Base-by-base conservation (phyloP, 495 filamentous ascomycete species). In the Recurvomyces mirabilis region DNA sequence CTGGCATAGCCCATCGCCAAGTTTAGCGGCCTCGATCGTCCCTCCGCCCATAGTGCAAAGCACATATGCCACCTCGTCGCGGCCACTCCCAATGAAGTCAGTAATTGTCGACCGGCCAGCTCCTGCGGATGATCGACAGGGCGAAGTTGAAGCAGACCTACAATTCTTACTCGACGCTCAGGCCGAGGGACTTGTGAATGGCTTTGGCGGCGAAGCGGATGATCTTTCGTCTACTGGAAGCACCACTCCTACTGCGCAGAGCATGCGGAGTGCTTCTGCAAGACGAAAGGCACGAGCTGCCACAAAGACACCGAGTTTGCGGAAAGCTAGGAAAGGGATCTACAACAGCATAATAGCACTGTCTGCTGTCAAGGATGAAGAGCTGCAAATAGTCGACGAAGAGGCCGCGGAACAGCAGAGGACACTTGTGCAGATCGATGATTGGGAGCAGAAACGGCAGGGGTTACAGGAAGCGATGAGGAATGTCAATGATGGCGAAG, bases 161-260 rank as follows among this genome's bases (percentile, higher is more conserved):
- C 89, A 96, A 60, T 57, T 65, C 20, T 64, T 94, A 4, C 73
- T 96, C 21, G 87, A 96, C 64, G 82, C 83, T 0, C 89, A 96
- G 63, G 79, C 81, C 34, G 73, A 79, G 28, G 84, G 84, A 20
- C 68, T 94, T 28, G 59, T 79, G 2, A 64, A 70, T 41, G 75
- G 75, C 9, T 62, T 76, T 1, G 54, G 56, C 28, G 55, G 62
- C 18, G 11, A 39, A 11, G 39, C 28, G 25, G 61, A 66, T 25
- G 65, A 68, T 46, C 47, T 59, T 7, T 55, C 62, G 2, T 70
- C 75, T 18, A 64, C 65, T 39, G 69, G 67, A 32, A 75, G 68
- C 49, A 65, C 59, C 38, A 77, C 69, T 18, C 66, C 72, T 12
- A 67, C 68, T 1, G 56, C 63, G 2, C 55, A 47, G 20, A 63